Conservation (phyloP, 176 grass and related monocot species). For the Eleusine coracana region DNA sequence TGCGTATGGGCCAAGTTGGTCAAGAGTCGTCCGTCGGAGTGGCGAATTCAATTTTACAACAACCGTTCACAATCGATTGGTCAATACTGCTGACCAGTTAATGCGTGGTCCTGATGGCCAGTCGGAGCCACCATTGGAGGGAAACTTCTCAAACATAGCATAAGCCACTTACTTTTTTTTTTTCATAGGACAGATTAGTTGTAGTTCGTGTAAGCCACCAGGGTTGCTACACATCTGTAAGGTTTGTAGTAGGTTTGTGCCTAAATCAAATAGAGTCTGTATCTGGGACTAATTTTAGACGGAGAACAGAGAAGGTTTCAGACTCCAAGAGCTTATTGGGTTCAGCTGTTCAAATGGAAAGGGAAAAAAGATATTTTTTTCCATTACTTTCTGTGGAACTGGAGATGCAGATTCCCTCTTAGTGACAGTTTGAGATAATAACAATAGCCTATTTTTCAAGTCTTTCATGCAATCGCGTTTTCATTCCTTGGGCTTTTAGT, state of each 20-base stretch:
- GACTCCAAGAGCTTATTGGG: too few relatives aligned
- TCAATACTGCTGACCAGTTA: background rate
- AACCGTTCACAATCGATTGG: slow-evolving; percentile 6
- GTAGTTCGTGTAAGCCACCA: too few relatives aligned
- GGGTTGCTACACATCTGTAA: background rate
- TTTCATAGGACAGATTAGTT: background rate
- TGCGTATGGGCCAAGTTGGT: background rate
- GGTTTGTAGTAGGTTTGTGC: background rate
- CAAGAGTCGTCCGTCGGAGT: background rate
- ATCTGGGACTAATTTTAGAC: too few relatives aligned
- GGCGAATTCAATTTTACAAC: slow-evolving; percentile 21
- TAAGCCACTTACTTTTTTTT: background rate
- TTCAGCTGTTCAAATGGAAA: too few relatives aligned
- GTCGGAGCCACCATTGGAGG: background rate
- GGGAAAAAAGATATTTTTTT: too few relatives aligned
- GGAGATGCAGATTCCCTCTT: too few relatives aligned
- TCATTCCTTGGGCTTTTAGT: too few relatives aligned
- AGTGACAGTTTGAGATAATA: too few relatives aligned
- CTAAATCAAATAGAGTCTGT: background rate
- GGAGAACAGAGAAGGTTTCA: too few relatives aligned
- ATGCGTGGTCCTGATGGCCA: background rate
- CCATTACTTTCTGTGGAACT: too few relatives aligned
- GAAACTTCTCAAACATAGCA: slow-evolving; percentile 23
- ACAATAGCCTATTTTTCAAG: too few relatives aligned
- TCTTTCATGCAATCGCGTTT: too few relatives aligned